phyloP scores from a whole-genome alignment of 164 flowering plant genomes.

The Taxillus chinensis region DNA sequence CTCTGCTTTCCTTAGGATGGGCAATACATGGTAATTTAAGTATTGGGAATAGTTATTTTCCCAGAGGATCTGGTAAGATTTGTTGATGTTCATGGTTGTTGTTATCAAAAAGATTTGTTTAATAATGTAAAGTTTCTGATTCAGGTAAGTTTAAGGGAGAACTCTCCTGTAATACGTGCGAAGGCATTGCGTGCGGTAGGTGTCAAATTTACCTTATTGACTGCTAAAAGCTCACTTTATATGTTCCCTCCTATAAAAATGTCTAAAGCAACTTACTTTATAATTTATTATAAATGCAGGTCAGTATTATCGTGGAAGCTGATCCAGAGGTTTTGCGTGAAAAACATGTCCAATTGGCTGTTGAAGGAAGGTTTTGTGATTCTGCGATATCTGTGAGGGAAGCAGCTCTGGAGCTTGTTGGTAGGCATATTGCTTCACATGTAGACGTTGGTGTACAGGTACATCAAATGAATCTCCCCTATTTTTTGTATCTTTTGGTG shows the following conservation, averaged over 20 bases:
- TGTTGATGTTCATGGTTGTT: background rate
- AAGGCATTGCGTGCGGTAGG: slow-evolving; percentile 92
- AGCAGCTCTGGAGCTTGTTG: slow-evolving; percentile 97
- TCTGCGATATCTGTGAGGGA: slow-evolving; percentile 94
- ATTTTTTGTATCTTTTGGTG: background rate
- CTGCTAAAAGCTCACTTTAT: background rate
- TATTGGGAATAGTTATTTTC: background rate
- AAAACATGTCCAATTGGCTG: slow-evolving; percentile 82
- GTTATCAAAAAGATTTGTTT: background rate
- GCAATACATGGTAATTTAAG: background rate
- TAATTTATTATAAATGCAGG: slow-evolving; percentile 37
- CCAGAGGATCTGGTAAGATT: background rate
- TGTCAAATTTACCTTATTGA: slow-evolving; percentile 1
- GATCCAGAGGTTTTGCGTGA: slow-evolving; percentile 94
- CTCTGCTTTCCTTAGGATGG: background rate
- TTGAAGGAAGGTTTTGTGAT: slow-evolving; percentile 96
- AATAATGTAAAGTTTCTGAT: slow-evolving; percentile 8
- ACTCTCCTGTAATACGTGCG: slow-evolving; percentile 80
- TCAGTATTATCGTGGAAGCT: slow-evolving; percentile 89
- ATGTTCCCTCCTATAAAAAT: background rate
- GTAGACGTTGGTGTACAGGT: slow-evolving; percentile 98
- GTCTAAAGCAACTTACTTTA: background rate
- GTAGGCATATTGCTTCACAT: slow-evolving; percentile 96
- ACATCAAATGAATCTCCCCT: slow-evolving; percentile 7
- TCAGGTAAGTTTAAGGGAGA: slow-evolving; percentile 88